Evolutionary conservation across 805 yeast genomes (phyloP).

Genomic region (Millerozyma miso): DNA sequence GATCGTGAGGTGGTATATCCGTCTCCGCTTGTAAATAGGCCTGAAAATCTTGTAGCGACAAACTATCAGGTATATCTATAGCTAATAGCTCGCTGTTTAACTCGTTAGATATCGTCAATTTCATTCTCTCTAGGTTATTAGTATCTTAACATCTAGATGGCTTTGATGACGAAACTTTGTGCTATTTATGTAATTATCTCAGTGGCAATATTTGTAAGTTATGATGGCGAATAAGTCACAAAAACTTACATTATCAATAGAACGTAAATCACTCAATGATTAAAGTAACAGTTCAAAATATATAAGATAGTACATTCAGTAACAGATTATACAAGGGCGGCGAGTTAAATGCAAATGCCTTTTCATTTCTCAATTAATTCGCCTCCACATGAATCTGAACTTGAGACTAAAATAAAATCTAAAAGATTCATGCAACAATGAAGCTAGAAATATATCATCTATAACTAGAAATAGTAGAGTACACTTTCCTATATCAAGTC

Average conservation of each 20-base stretch:
- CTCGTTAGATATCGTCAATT: conserved; percentile 22
- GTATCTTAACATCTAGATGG: background rate
- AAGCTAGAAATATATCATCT: too few species aligned
- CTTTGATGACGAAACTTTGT: background rate
- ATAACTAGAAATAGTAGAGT: too few species aligned
- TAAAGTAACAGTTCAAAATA: too few species aligned
- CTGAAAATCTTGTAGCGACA: conserved; percentile 62
- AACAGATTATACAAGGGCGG: background rate
- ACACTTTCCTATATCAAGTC: too few species aligned
- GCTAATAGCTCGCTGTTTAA: conserved; percentile 22
- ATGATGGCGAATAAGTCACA: background rate
- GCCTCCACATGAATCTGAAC: too few species aligned
- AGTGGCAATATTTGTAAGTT: conserved; percentile 2
- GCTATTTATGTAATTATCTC: background rate
- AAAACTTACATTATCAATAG: too few species aligned
- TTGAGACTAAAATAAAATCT: too few species aligned
- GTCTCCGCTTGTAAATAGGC: conserved; percentile 75
- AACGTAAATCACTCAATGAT: conserved; percentile 1
- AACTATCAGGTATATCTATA: conserved; percentile 63
- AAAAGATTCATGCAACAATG: too few species aligned
- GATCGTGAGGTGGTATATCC: conserved; percentile 42
- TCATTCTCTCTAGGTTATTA: conserved; percentile 13
- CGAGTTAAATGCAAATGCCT: background rate
- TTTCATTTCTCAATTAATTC: too few species aligned
- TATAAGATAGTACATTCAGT: background rate